phyloP scores from a whole-genome alignment of 129 eudicot species.

The Sambucus nigra region DNA sequence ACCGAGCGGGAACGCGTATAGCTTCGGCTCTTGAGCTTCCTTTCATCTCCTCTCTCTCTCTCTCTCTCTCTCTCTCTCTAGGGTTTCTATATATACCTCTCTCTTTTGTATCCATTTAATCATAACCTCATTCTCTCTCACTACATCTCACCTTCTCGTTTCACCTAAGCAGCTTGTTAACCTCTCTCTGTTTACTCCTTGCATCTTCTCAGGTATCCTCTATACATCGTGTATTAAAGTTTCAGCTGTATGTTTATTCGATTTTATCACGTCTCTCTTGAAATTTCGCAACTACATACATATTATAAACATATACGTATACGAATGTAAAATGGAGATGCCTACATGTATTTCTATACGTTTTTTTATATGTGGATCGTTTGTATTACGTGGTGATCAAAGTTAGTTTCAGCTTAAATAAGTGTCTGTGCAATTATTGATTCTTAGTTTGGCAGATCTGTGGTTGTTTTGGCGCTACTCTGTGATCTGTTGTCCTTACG shows the following conservation, averaged over 20 bases:
- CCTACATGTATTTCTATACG: not conserved
- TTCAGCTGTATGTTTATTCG: not conserved
- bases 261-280: not conserved
- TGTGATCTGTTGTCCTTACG: not conserved
- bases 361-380: not conserved
- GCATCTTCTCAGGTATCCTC: slow-evolving; percentile 12
- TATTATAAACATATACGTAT: not conserved
- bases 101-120: slow-evolving; percentile 5
- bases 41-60: slow-evolving; percentile 6
- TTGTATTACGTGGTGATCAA: not conserved
- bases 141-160: slow-evolving; percentile 27
- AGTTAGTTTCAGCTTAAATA: not conserved
- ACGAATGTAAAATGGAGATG: not conserved
- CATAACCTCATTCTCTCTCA: slow-evolving; percentile 5
- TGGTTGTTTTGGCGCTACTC: not conserved
- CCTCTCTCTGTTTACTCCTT: slow-evolving; percentile 5
- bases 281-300: not conserved
- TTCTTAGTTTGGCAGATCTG: slow-evolving; percentile 1
- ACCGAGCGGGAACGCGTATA: slow-evolving; percentile 23
- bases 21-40: slow-evolving; percentile 10
- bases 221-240: not conserved
- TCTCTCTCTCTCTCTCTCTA: slow-evolving; percentile 8
- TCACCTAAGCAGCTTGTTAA: slow-evolving; percentile 3
- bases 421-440: not conserved
- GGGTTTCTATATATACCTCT: slow-evolving; percentile 21